Percentiles rank a stretch among this genome's conserved stretches.
These are phyloP conservation scores for Debaryomycetaceae sp. DNA, from an alignment of 1,139 yeast genomes.

Conservation along the genomic window DNA sequence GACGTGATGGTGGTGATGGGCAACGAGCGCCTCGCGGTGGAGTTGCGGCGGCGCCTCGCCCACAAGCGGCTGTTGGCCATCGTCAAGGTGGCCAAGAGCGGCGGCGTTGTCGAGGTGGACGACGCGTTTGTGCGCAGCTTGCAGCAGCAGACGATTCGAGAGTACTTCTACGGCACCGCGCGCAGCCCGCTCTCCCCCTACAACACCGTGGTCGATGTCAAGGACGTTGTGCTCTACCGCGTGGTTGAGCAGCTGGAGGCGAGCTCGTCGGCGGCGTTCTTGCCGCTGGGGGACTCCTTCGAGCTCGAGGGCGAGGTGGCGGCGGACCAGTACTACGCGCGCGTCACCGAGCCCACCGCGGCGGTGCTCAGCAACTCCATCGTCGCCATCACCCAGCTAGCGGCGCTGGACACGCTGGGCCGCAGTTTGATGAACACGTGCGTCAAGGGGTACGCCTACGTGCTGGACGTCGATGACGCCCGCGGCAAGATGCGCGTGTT, in stretches of 20 bases:
- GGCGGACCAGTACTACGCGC: constrained; percentile 27
- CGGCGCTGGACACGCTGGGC: constrained; percentile 42
- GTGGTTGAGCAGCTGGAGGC: constrained; percentile 35
- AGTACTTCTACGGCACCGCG: constrained; percentile 81
- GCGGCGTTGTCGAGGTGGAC: constrained; percentile 71
- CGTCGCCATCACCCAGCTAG: constrained; percentile 68
- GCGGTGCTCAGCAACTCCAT: constrained; percentile 66
- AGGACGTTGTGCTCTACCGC: constrained; percentile 36
- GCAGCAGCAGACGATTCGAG: constrained; percentile 76
- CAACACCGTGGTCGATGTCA: constrained; percentile 39
- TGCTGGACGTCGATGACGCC: constrained; percentile 54
- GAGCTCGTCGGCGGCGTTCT: constrained; percentile 34
- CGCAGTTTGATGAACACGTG: constrained; percentile 53
- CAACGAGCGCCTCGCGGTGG: constrained; percentile 61
- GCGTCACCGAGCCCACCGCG: constrained; percentile 44
- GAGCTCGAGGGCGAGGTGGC: constrained; percentile 21
- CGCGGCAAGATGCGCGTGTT: constrained; percentile 68
- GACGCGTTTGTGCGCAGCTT: constrained; percentile 62
- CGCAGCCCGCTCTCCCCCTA: constrained; percentile 71
- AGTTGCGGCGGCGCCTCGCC: constrained; percentile 53
- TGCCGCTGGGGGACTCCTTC: constrained; percentile 45
- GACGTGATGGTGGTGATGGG: constrained; percentile 57
- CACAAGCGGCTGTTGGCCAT: constrained; percentile 41
- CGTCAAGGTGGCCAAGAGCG: constrained; percentile 63
- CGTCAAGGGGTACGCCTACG: constrained; percentile 61